These are phyloP conservation scores for Allium cepa DNA, from an alignment of 106 monocot species.

Conservation along the genomic window DNA sequence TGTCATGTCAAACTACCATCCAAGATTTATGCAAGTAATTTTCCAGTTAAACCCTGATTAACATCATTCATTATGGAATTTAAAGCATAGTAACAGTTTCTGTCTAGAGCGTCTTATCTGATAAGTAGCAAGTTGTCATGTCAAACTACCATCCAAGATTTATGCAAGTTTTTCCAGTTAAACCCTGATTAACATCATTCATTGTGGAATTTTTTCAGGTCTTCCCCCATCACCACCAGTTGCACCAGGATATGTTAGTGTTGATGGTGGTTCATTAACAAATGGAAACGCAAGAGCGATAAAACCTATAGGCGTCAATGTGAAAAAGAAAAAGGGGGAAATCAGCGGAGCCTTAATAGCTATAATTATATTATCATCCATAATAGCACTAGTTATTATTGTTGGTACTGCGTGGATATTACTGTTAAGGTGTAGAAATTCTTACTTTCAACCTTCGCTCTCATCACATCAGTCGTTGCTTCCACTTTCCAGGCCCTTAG, in stretches of 20 bases:
- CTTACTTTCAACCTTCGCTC: slow-evolving; percentile 8
- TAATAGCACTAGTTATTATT: slow-evolving; percentile 46
- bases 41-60: no score
- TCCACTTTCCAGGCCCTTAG: slow-evolving; percentile 41
- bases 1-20: no score
- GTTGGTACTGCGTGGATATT: slow-evolving; percentile 57
- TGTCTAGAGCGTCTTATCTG: no score
- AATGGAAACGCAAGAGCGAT: slow-evolving; percentile 47
- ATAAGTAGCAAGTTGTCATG: no score
- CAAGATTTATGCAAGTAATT: no score
- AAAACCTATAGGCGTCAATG: slow-evolving; percentile 78
- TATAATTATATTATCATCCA: slow-evolving; percentile 55
- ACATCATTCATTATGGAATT: neutral
- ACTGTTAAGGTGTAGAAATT: slow-evolving; percentile 28
- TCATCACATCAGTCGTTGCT: slow-evolving; percentile 24
- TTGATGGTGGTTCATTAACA: slow-evolving; percentile 30
- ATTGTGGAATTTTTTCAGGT: slow-evolving; percentile 34
- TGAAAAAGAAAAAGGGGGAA: slow-evolving; percentile 36
- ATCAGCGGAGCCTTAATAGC: slow-evolving; percentile 54
- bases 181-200: no score
- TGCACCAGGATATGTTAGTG: slow-evolving; percentile 27
- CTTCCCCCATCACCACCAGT: slow-evolving; percentile 82
- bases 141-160: no score
- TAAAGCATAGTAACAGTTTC: no score
- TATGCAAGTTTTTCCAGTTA: no score